Percentiles rank a stretch among this genome's conserved stretches.
Evolutionary conservation across 2,329 filamentous ascomycete genomes (phyloP).

Genomic region (Calonectria hongkongensis): DNA sequence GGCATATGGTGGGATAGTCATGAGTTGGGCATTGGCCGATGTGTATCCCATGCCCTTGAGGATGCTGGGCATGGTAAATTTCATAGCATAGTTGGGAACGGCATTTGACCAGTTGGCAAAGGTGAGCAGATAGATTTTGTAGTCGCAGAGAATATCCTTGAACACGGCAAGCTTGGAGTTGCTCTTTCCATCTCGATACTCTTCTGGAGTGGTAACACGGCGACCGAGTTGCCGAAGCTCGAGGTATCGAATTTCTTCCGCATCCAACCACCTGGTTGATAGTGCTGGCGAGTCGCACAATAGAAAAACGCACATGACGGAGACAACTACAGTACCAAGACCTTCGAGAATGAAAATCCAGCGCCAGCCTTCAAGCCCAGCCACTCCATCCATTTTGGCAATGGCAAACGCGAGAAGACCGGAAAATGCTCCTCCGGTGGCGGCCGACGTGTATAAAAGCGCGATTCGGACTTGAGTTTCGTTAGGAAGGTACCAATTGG

Average conservation of each 20-base stretch:
- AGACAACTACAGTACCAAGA: slow-evolving; percentile 62
- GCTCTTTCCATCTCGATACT: slow-evolving; percentile 53
- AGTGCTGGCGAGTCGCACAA: slow-evolving; percentile 65
- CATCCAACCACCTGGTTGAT: slow-evolving; percentile 59
- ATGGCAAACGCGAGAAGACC: slow-evolving; percentile 67
- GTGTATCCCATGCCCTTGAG: slow-evolving; percentile 64
- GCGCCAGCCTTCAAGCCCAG: slow-evolving; percentile 66
- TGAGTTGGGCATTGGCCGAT: slow-evolving; percentile 55
- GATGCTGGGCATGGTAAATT: slow-evolving; percentile 62
- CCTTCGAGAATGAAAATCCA: slow-evolving; percentile 75
- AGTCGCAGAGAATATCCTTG: slow-evolving; percentile 66
- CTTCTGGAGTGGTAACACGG: slow-evolving; percentile 47
- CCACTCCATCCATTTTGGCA: slow-evolving; percentile 66
- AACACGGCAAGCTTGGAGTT: slow-evolving; percentile 59
- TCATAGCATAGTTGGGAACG: slow-evolving; percentile 59
- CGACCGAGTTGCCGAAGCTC: slow-evolving; percentile 61
- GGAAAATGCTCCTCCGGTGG: slow-evolving; percentile 65
- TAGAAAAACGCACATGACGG: slow-evolving; percentile 65
- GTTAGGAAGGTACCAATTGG: slow-evolving; percentile 59
- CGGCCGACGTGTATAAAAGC: slow-evolving; percentile 60
- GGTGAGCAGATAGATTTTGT: slow-evolving; percentile 67
- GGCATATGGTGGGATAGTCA: slow-evolving; percentile 62
- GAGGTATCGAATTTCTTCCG: slow-evolving; percentile 63
- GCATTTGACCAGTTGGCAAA: slow-evolving; percentile 66
- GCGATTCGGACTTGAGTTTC: slow-evolving; percentile 57